Conservation (phyloP, 345 rosid species). For the Dipteronia dyeriana region DNA sequence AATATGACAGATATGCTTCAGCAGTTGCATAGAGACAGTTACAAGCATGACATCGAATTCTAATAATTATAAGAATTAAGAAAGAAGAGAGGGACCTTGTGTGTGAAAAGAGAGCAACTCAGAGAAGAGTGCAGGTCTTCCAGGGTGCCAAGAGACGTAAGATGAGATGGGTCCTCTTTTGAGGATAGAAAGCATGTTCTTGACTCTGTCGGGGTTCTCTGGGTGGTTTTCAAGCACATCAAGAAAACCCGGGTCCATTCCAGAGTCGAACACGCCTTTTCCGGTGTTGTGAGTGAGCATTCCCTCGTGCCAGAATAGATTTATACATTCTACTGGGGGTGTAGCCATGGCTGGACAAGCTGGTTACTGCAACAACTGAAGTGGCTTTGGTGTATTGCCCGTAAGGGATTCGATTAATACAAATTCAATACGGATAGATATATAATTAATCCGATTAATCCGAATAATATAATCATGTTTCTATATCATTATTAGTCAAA, state of each 20-base stretch:
- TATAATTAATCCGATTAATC: too few relatives aligned
- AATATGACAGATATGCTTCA: too few relatives aligned
- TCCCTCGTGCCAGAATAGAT: slow-evolving; percentile 86
- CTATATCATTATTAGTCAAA: too few relatives aligned
- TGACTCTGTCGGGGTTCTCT: slow-evolving; percentile 73
- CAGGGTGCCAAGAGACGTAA: slow-evolving; percentile 63
- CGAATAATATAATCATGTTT: too few relatives aligned
- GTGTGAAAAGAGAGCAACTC: slow-evolving; percentile 78
- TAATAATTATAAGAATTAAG: background rate
- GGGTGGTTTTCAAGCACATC: slow-evolving; percentile 82
- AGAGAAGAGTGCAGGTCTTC: slow-evolving; percentile 49
- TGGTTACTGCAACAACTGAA: background rate
- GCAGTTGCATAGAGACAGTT: too few relatives aligned
- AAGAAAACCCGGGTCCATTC: slow-evolving; percentile 65
- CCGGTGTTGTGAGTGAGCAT: slow-evolving; percentile 77
- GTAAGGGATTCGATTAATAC: too few relatives aligned
- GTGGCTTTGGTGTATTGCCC: background rate
- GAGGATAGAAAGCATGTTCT: slow-evolving; percentile 85
- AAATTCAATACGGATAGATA: too few relatives aligned
- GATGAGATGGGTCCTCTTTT: slow-evolving; percentile 77
- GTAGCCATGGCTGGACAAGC: background rate
- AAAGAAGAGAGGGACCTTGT: slow-evolving; percentile 36
- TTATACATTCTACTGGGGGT: slow-evolving; percentile 28
- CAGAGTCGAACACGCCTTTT: slow-evolving; percentile 68
- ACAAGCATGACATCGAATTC: background rate